Evolutionary conservation across 352 stramenopile genomes (phyloP), one percentile per base, ranked within the genome.

Genomic region (Globisporangium solare): DNA sequence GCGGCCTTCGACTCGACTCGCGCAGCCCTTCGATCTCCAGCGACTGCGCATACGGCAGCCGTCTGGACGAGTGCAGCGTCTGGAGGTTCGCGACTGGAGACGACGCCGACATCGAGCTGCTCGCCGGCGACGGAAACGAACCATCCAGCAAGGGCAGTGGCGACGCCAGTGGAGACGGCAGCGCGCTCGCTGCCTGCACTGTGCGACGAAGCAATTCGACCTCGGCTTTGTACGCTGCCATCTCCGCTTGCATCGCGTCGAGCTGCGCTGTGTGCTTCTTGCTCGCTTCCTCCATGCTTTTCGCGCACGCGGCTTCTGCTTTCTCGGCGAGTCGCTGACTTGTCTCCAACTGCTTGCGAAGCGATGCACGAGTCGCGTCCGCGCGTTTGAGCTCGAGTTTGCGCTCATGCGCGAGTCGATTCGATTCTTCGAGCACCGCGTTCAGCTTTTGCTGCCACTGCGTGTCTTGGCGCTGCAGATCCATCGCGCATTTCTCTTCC

Each of bases 1-100:
- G 54, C 17, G 69, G 66, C 40, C 76, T 71, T 46, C 65, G 63
- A 37, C 75, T 84, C 8, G 83, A 93, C 57, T 93, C 83, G 3
- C 83, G 81, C 11, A 93, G 32, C 0, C 83, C 83, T 67, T 93
- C 83, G 45, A 93, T 89, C 58, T 93, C 83, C 21, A 93, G 71
- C 13, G 67, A 86, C 37, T 86, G 79, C 8, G 83, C 83, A 48
- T 93, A 93, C n/a, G 81, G 83, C 53, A 93, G 59, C 1, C 83
- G 79, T 17, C 71, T 63, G 5, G 71, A 68, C 7, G 81, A 75
- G 22, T 83, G 75, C 14, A 92, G 48, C 3, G 75, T 35, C 22
- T 59, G 60, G 3, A 66, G 45, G 7, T 56, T 63, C 24, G 20
- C 45, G 8, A 48, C 45, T 3, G 47, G 20, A 1, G 40, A 40